A percentile compares a stretch with the other conserved stretches of the same genome.
Conservation (phyloP, 352 stramenopile genomes). For the Phytophthora hibernalis region DNA sequence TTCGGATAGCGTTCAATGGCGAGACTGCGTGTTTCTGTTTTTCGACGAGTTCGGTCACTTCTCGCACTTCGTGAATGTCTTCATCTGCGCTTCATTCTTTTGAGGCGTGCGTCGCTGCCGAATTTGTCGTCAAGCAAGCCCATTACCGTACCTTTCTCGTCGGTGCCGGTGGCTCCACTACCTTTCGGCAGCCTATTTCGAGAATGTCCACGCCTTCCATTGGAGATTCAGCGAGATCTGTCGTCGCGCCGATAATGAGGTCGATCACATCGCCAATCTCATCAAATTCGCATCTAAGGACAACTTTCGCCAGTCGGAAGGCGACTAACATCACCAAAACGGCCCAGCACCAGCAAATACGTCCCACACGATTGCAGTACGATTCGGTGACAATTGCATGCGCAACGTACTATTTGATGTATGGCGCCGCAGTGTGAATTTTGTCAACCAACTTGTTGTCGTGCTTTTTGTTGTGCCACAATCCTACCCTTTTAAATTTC, state of each 20-base stretch:
- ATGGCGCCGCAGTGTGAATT: slow-evolving; percentile 13
- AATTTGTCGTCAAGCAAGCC: neutral
- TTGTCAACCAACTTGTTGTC: slow-evolving; percentile 9
- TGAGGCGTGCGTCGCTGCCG: slow-evolving; percentile 3
- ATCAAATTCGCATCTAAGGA: neutral
- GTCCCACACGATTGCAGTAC: neutral
- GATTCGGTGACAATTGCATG: slow-evolving; percentile 11
- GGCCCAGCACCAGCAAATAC: neutral
- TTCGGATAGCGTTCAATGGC: too few species aligned
- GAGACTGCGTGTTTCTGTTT: neutral
- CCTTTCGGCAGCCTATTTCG: slow-evolving; percentile 10
- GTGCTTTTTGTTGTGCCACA: slow-evolving; percentile 4
- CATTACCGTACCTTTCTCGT: neutral
- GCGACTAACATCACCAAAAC: neutral
- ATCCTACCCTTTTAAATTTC: too few species aligned
- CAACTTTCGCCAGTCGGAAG: neutral
- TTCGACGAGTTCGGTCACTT: slow-evolving; percentile 7
- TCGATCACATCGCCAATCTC: slow-evolving; percentile 1
- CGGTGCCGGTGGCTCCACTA: neutral
- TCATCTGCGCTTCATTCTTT: slow-evolving; percentile 8
- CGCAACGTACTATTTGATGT: slow-evolving; percentile 13
- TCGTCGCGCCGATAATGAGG: neutral
- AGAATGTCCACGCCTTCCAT: slow-evolving; percentile 1
- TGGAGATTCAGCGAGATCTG: neutral
- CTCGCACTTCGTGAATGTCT: slow-evolving; percentile 9